Base-by-base conservation (phyloP, 345 rosid species). In the Chamaenerion angustifolium region DNA sequence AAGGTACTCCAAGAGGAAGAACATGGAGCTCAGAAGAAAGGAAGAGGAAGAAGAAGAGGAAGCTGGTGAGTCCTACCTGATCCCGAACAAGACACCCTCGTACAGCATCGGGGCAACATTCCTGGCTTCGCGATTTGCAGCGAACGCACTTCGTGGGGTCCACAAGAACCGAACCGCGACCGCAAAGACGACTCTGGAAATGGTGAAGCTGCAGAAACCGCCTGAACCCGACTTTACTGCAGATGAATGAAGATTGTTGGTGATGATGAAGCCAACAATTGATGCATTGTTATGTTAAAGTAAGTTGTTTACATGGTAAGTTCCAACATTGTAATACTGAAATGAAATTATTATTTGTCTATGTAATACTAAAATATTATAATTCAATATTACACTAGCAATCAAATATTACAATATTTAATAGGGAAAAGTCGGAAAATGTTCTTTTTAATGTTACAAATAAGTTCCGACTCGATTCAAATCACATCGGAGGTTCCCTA, bases 201-300 rank as follows among this genome's bases (percentile, higher is more conserved):
- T 83, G 58, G 85, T 83, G 75, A 79, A 71, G 55, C 69, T 83
- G 37, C 92, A 72, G 79, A 90, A 90, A 64, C 98, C 98, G 52
- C 82, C 94, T 0, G 98, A 90, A 48, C 98, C 98, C 17, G 98
- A 90, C 75, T 90, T 90, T 66, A 76, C 85, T 6, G 95, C 85
- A 4, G 98, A 90, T 55, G 92, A 79, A 31, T 31, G 37, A 31
- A 5, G 8, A 31, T 4, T 5, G 3, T 31, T 4, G 37, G 10
- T 31, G 37, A 8, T 31, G 3, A 5, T 31, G 37, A 5, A 5
- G 37, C 37, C 5, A 23, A 23, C n/a, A n/a, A n/a, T n/a, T n/a
- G n/a, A n/a, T n/a, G 25, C 25, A 21, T 21, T 21, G 2, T 21
- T 21, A 21, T 21, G 4, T 21, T 2, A 21, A 21, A 21, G 25